Evolutionary conservation across 176 grass and related monocot genomes (phyloP).

Genomic region (Oryza meridionalis): DNA sequence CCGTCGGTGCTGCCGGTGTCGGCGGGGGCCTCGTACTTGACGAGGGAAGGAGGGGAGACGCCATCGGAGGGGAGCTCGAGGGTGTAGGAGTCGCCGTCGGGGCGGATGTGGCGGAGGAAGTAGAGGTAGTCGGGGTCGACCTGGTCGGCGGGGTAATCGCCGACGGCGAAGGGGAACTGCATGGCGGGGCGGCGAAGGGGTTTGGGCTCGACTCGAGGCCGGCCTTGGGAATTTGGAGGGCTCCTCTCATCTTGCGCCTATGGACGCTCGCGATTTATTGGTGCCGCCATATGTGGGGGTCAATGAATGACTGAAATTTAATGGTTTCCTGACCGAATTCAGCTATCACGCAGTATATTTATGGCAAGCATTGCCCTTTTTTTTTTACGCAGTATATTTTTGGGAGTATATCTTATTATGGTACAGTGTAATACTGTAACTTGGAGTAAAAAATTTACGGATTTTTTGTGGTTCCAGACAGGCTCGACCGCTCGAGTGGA

Average conservation of each 20-base stretch:
- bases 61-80: conserved; percentile 44
- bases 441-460: too few species aligned
- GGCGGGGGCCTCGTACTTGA: conserved; percentile 55
- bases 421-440: too few species aligned
- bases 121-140: conserved; percentile 64
- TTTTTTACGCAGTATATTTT: too few species aligned
- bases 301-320: background rate
- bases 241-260: background rate
- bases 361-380: too few species aligned
- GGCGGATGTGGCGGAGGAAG: conserved; percentile 59
- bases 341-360: background rate
- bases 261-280: background rate
- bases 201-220: background rate
- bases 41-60: background rate
- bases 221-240: conserved; percentile 24
- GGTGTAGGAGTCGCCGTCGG: conserved; percentile 56
- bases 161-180: conserved; percentile 16
- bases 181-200: background rate
- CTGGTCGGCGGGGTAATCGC: conserved; percentile 36
- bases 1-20: conserved; percentile 15
- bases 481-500: too few species aligned
- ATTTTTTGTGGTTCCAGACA: too few species aligned
- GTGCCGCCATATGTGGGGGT: too few species aligned
- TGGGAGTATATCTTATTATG: background rate
- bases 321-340: background rate